Percentiles rank a stretch among this genome's conserved stretches.
Conservation (phyloP, 805 yeast genomes). For the Lipomyces chichibuensis region DNA sequence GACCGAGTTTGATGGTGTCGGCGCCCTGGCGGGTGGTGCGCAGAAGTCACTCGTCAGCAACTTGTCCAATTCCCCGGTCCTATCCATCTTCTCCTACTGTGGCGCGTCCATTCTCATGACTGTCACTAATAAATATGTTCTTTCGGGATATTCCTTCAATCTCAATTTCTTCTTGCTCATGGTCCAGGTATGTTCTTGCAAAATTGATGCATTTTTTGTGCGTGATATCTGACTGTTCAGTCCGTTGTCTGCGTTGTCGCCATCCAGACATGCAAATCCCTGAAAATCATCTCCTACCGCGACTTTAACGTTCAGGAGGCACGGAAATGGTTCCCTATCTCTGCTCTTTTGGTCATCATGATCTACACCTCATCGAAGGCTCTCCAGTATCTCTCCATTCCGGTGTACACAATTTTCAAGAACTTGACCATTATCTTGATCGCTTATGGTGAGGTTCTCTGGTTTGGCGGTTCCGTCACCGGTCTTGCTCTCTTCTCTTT, state of each 20-base stretch:
- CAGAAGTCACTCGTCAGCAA: slow-evolving; percentile 14
- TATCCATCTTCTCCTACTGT: slow-evolving; percentile 60
- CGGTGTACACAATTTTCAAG: slow-evolving; percentile 97
- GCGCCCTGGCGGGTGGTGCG: slow-evolving; percentile 13
- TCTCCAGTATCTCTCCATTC: slow-evolving; percentile 84
- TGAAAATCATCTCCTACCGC: slow-evolving; percentile 83
- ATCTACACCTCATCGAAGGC: slow-evolving; percentile 97
- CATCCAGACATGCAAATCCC: slow-evolving; percentile 69
- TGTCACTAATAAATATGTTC: slow-evolving; percentile 92
- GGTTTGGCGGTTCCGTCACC: slow-evolving; percentile 94
- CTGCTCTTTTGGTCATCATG: slow-evolving; percentile 85
- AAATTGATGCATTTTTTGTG: not conserved
- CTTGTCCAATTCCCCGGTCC: slow-evolving; percentile 29
- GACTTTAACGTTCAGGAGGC: slow-evolving; percentile 84
- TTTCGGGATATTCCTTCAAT: slow-evolving; percentile 74
- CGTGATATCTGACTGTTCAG: slow-evolving; percentile 13
- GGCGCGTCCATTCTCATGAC: slow-evolving; percentile 95
- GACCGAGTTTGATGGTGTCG: slow-evolving; percentile 24
- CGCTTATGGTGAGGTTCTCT: slow-evolving; percentile 96
- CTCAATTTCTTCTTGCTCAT: slow-evolving; percentile 89
- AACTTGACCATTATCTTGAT: slow-evolving; percentile 94
- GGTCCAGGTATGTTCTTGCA: slow-evolving; percentile 55
- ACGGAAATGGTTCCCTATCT: slow-evolving; percentile 87
- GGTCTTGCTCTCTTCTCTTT: slow-evolving; percentile 89
- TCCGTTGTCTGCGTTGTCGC: slow-evolving; percentile 78